Evolutionary conservation across 1,284 basidiomycete species (phyloP).

Genomic region (Tylopilus sp.): DNA sequence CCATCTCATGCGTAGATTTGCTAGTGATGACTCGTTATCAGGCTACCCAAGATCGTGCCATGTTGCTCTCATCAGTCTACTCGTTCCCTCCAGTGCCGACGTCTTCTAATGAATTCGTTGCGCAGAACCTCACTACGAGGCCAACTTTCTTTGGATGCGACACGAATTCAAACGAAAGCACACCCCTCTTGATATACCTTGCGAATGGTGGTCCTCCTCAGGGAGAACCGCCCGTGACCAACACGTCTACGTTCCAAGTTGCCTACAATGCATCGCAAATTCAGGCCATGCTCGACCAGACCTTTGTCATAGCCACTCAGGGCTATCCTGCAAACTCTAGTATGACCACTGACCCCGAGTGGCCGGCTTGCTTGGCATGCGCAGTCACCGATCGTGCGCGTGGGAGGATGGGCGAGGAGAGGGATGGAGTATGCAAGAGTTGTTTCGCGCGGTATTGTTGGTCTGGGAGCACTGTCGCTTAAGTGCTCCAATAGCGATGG

Average conservation of each 20-base stretch:
- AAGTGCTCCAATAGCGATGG: neutral
- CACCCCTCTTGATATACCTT: slow-evolving; percentile 42
- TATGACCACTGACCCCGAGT: slow-evolving; percentile 36
- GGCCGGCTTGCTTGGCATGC: slow-evolving; percentile 47
- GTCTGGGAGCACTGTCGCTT: slow-evolving; percentile 18
- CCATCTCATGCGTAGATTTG: neutral
- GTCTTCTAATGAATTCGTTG: slow-evolving; percentile 31
- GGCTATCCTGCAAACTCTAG: slow-evolving; percentile 30
- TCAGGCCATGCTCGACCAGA: slow-evolving; percentile 44
- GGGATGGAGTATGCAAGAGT: slow-evolving; percentile 40
- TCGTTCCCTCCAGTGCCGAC: slow-evolving; percentile 45
- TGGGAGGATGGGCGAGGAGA: slow-evolving; percentile 23
- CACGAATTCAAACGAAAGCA: slow-evolving; percentile 14
- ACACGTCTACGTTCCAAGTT: slow-evolving; percentile 38
- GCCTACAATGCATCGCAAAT: slow-evolving; percentile 34
- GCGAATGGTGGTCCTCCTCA: slow-evolving; percentile 46
- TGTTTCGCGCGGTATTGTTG: slow-evolving; percentile 46
- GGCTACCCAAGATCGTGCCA: slow-evolving; percentile 42
- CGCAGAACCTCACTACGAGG: slow-evolving; percentile 37
- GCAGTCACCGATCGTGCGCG: slow-evolving; percentile 45
- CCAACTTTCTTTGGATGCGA: slow-evolving; percentile 51
- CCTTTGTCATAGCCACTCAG: slow-evolving; percentile 42
- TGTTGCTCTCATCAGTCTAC: slow-evolving; percentile 39
- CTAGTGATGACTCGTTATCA: slow-evolving; percentile 13
- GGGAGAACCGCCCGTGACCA: slow-evolving; percentile 44